Base-by-base conservation (phyloP, 2,329 filamentous ascomycete genomes). In the Didymella exigua region DNA sequence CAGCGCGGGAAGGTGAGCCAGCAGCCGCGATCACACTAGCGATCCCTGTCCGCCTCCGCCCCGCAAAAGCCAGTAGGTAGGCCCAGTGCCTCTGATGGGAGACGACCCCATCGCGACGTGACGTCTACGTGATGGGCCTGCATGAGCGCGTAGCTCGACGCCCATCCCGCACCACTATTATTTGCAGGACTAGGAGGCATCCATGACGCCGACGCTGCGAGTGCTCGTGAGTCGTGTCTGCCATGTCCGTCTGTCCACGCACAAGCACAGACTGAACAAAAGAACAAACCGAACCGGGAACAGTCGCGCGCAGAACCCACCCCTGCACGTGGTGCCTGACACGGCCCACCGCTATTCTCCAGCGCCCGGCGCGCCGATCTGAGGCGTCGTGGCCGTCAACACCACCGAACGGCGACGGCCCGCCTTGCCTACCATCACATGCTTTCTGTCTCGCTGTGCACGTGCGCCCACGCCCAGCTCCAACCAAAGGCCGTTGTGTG, bases 281-380 rank as follows among this genome's bases (percentile, higher is more conserved):
- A n/a, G n/a, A n/a, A n/a, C n/a, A n/a, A 26, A 21, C 37, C 33
- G 30, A 34, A 24, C 46, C 49, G 49, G 36, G 23, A 38, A 24
- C 19, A 24, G 38, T 38, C 30, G 34, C 41, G 26, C 34, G 16
- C 8, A 19, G 16, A 37, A 2, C 26, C 10, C 26, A 45, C 45
- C 52, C 52, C 52, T 54, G 52, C 51, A 40, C 42, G 9, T 29
- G 31, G 52, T 55, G 30, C 52, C 52, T 55, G 52, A 49, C 43
- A 31, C 34, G 14, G 5, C 18, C 49, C 41, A 47, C 46, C 46
- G 42, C 52, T 31, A 13, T 49, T 48, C 33, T 45, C 36, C 45
- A 45, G 36, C 21, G 36, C 11, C 36, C 36, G 36, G 19, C 36
- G 13, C 21, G 36, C 36, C 36, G 33, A 36, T 36, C 36, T 49